Percentiles rank a stretch among this genome's conserved stretches.
These are phyloP conservation scores for Trypanosoma grayi DNA, from an alignment of 208 protist genomes.

Conservation along the genomic window DNA sequence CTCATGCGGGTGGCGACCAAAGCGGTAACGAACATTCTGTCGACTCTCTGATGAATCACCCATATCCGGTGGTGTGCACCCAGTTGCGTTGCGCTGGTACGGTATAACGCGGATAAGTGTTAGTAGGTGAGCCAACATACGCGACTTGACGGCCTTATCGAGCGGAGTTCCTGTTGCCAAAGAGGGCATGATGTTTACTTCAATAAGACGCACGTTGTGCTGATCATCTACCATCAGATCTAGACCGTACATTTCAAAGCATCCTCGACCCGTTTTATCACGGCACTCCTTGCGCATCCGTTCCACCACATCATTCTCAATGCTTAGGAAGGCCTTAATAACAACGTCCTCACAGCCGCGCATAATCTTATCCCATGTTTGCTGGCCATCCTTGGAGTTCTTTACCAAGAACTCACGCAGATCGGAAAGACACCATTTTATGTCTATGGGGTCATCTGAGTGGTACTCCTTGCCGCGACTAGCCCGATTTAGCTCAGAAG, in stretches of 20 bases:
- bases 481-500: conserved; percentile 58
- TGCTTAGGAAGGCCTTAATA: conserved; percentile 91
- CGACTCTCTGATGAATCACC: conserved; percentile 9
- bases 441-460: conserved; percentile 75
- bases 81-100: conserved; percentile 44
- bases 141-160: conserved; percentile 87
- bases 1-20: conserved; percentile 60
- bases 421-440: conserved; percentile 90
- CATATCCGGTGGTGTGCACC: conserved; percentile 8
- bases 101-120: conserved; percentile 81
- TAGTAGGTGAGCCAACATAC: conserved; percentile 85
- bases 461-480: conserved; percentile 68
- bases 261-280: conserved; percentile 75
- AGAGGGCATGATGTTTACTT: conserved; percentile 93
- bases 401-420: conserved; percentile 57
- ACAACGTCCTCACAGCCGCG: conserved; percentile 78
- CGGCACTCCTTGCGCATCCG: conserved; percentile 57
- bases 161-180: conserved; percentile 77
- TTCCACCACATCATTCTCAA: conserved; percentile 77
- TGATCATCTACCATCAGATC: conserved; percentile 84
- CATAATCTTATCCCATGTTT: conserved; percentile 67
- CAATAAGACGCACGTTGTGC: conserved; percentile 80
- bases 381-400: conserved; percentile 44
- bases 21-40: conserved; percentile 57
- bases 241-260: conserved; percentile 91